Evolutionary conservation across 2,329 filamentous ascomycete species (phyloP).

Genomic region (Hymenoscyphus infarciens): DNA sequence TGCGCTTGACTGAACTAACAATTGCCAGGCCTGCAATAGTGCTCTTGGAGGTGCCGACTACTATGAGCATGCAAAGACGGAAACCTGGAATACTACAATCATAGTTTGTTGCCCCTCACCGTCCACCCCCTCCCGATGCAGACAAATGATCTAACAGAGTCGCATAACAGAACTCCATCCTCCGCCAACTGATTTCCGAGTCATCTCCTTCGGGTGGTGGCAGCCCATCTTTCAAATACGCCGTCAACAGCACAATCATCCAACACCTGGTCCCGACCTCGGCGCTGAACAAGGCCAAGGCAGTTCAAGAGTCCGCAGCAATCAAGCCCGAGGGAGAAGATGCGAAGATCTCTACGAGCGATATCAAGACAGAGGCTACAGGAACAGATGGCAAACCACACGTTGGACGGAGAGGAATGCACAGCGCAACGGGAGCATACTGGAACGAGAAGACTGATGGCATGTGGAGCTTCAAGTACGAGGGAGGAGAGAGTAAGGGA

Average conservation of each 20-base stretch:
- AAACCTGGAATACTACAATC: constrained; percentile 86
- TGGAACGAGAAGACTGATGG: constrained; percentile 90
- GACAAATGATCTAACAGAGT: constrained; percentile 8
- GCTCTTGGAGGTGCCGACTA: constrained; percentile 70
- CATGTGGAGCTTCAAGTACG: constrained; percentile 87
- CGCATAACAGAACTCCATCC: constrained; percentile 63
- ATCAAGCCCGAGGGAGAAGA: constrained; percentile 41
- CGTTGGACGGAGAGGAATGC: constrained; percentile 85
- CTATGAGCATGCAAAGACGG: constrained; percentile 85
- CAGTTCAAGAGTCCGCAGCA: constrained; percentile 35
- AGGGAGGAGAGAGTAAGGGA: constrained; percentile 62
- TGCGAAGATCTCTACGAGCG: constrained; percentile 54
- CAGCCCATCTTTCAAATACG: constrained; percentile 79
- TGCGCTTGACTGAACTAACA: constrained; percentile 17
- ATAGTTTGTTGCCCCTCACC: constrained; percentile 61
- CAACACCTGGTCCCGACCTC: constrained; percentile 78
- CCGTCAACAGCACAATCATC: constrained; percentile 97
- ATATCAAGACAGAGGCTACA: constrained; percentile 41
- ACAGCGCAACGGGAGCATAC: constrained; percentile 79
- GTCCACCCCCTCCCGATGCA: constrained; percentile 3
- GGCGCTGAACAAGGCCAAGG: constrained; percentile 57
- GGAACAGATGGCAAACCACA: constrained; percentile 64
- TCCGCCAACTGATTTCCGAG: constrained; percentile 74
- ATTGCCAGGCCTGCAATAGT: constrained; percentile 70
- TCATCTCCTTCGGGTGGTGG: constrained; percentile 56